These are phyloP conservation scores for Cetradonia linearis DNA, from an alignment of 495 filamentous ascomycete species.

Conservation along the genomic window DNA sequence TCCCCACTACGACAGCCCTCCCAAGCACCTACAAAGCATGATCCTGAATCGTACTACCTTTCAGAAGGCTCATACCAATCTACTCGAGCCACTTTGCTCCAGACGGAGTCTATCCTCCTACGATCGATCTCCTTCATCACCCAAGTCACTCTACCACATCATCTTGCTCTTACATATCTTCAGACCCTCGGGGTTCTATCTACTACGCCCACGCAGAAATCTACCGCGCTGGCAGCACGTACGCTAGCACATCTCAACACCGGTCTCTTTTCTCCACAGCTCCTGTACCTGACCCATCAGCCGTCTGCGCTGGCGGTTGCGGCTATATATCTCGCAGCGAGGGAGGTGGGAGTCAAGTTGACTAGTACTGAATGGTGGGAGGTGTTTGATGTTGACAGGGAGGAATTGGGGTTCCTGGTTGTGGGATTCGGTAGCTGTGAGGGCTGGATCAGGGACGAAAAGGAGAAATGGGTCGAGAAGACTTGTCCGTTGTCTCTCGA, in stretches of 20 bases:
- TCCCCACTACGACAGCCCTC: constrained; percentile 38
- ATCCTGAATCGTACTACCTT: constrained; percentile 57
- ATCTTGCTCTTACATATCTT: constrained; percentile 83
- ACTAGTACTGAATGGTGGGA: constrained; percentile 89
- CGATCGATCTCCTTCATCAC: constrained; percentile 69
- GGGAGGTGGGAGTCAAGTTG: constrained; percentile 65
- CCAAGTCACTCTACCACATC: constrained; percentile 74
- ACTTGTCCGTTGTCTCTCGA: constrained; percentile 36
- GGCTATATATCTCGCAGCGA: constrained; percentile 79
- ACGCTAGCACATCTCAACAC: constrained; percentile 72
- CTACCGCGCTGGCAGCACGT: constrained; percentile 44
- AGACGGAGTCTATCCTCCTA: constrained; percentile 64
- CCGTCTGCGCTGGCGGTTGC: constrained; percentile 76
- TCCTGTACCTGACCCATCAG: constrained; percentile 87
- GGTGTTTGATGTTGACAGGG: constrained; percentile 93
- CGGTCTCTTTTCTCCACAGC: constrained; percentile 72
- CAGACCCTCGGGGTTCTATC: constrained; percentile 64
- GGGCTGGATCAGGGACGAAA: constrained; percentile 52
- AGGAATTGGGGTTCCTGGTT: constrained; percentile 89
- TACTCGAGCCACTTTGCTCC: constrained; percentile 51
- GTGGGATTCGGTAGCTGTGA: constrained; percentile 75
- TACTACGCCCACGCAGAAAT: constrained; percentile 27
- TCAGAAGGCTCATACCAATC: constrained; percentile 60
- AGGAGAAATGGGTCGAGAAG: constrained; percentile 33
- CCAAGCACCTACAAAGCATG: constrained; percentile 29